These are phyloP conservation scores for Hanseniaspora lachancei DNA, from an alignment of 805 yeast genomes.

Conservation along the genomic window DNA sequence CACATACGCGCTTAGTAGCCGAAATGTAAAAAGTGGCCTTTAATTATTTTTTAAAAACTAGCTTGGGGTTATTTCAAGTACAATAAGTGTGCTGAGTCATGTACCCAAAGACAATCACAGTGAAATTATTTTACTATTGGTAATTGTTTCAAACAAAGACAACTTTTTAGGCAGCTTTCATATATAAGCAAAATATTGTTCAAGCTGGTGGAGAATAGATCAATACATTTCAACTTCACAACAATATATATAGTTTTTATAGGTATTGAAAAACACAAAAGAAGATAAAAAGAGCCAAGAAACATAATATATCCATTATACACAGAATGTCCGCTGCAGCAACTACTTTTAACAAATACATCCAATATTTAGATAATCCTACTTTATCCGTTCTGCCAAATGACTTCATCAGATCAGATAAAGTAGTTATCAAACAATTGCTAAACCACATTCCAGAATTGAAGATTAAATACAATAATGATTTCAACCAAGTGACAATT, in stretches of 20 bases:
- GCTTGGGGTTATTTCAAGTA: background rate
- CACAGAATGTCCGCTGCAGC: slow-evolving; percentile 7
- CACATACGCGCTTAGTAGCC: background rate
- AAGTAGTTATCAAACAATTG: slow-evolving; percentile 27
- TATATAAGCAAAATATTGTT: background rate
- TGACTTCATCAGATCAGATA: slow-evolving; percentile 71
- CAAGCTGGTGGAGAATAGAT: no score
- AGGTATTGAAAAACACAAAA: background rate
- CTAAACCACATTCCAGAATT: slow-evolving; percentile 17
- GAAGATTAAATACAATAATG: slow-evolving; percentile 15
- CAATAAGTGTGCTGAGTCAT: background rate
- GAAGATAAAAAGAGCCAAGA: background rate
- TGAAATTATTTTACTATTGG: background rate
- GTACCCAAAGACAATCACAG: background rate
- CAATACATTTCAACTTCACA: no score
- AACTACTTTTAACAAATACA: slow-evolving; percentile 40
- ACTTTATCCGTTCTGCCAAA: slow-evolving; percentile 80
- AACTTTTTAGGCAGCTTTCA: background rate
- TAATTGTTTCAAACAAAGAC: no score
- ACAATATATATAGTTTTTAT: no score
- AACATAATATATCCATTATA: background rate
- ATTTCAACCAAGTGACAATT: slow-evolving; percentile 18
- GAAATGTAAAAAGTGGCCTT: background rate
- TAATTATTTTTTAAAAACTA: background rate
- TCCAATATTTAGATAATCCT: slow-evolving; percentile 53